Percentiles rank a stretch among this genome's conserved stretches.
Evolutionary conservation across 305 asterid genomes (phyloP).

Genomic region (Fraxinus velutina): DNA sequence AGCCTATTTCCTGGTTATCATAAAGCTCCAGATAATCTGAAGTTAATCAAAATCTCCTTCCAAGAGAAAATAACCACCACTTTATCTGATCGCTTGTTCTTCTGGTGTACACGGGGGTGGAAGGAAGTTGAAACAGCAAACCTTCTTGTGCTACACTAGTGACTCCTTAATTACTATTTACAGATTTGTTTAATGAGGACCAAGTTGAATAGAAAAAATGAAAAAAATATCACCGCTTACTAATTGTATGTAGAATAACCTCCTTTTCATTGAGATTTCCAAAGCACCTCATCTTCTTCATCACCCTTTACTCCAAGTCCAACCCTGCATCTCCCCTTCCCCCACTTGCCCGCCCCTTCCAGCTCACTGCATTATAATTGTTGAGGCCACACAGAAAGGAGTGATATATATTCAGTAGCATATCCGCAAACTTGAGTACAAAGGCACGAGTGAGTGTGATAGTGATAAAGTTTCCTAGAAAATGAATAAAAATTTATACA

Average conservation of each 20-base stretch:
- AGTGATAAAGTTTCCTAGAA: not conserved
- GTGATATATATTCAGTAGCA: not conserved
- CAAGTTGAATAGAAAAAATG: not conserved
- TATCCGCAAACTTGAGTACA: not conserved
- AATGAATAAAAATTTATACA: not conserved
- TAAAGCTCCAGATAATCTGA: conserved; percentile 3
- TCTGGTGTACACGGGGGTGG: not conserved
- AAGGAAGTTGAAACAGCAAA: not conserved
- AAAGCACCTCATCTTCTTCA: not conserved
- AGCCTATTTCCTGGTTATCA: not conserved
- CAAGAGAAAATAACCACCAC: not conserved
- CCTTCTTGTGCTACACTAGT: not conserved
- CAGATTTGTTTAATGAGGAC: not conserved
- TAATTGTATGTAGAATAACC: not conserved
- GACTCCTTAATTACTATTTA: not conserved
- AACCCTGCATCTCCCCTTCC: not conserved
- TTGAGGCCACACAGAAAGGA: not conserved
- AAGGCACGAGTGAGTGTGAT: not conserved
- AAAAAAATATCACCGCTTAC: not conserved
- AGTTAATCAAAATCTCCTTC: not conserved
- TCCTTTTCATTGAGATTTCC: not conserved
- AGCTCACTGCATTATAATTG: not conserved
- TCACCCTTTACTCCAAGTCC: not conserved
- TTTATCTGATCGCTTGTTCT: not conserved
- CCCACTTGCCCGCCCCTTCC: not conserved